Evolutionary conservation across 768 basidiomycete genomes (phyloP), one percentile per base, ranked within the genome.

Genomic region (Guyanaporus albipodus): DNA sequence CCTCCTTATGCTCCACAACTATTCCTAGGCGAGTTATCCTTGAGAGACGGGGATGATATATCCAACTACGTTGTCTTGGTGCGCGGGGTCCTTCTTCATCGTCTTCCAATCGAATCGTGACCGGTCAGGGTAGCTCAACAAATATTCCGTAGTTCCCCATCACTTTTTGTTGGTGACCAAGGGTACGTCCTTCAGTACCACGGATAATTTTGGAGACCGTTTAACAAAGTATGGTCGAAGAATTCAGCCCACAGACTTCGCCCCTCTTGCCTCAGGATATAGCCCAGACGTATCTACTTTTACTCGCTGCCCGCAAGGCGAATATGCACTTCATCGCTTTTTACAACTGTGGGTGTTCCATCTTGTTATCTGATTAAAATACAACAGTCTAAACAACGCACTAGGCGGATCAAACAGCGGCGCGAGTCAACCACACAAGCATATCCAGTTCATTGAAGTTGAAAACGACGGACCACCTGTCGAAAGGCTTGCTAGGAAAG

Each of bases 121-220:
- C 34, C 44, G 15, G 33, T 34, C 31, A n/a, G 19, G 43, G 35
- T 53, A 92, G 89, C 68, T 92, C 59, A 93, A 92, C 68, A 92
- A 91, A 68, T 95, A 78, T 66, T 83, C 90, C 26, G 79, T 96
- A 17, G 77, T 89, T 8, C 86, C 85, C 0, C 73, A 82, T 36
- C 94, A 97, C 61, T 91, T 96, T 58, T 72, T 96, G n/a, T 67
- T 96, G 43, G 80, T 88, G 35, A 87, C 88, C 18, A 91, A 89
- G 76, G 86, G 90, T 88, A 38, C 29, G 72, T 49, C 15, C n/a
- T 18, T 22, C 4, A 32, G 21, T 12, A 18, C 18, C 23, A n/a
- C 31, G 23, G 26, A 36, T 23, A 34, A 32, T 32, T n/a, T 10
- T 38, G n/a, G 26, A 34, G 31, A 15, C 40, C 38, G 24, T 39